phyloP scores from a whole-genome alignment of 1,139 yeast species.

The Protomyces gravidus region DNA sequence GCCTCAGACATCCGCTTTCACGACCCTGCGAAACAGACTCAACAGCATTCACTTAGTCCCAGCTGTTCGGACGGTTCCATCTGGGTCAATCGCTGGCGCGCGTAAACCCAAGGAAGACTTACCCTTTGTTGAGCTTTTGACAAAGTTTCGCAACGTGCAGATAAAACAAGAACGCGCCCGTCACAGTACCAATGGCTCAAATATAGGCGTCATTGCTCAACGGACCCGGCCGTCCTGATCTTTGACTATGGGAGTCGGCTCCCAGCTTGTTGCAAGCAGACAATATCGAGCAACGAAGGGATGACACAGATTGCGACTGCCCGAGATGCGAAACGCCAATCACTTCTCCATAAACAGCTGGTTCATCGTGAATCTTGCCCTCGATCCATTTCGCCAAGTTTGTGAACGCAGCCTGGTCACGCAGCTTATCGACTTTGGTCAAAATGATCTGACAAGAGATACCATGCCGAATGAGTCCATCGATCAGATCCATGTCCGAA shows the following conservation, averaged over 20 bases:
- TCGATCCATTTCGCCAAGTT: not conserved
- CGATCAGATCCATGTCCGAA: constrained; percentile 8
- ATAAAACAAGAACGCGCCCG: constrained; percentile 48
- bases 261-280: not conserved
- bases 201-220: not conserved
- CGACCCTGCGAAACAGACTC: constrained; percentile 70
- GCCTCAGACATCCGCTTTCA: constrained; percentile 94
- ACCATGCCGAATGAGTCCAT: constrained; percentile 5
- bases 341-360: not conserved
- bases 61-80: constrained; percentile 34
- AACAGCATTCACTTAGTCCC: constrained; percentile 51
- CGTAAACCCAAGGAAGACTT: constrained; percentile 33
- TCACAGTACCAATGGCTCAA: not conserved
- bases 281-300: not conserved
- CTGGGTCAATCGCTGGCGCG: constrained; percentile 25
- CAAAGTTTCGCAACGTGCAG: constrained; percentile 59
- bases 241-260: not conserved
- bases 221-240: no score
- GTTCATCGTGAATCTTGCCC: not conserved
- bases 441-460: constrained; percentile 23
- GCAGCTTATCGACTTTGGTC: constrained; percentile 16
- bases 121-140: constrained; percentile 56
- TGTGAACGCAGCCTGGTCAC: not conserved
- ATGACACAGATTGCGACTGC: not conserved
- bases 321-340: not conserved